Percentiles rank a stretch among this genome's conserved stretches.
phyloP scores from a whole-genome alignment of 257 asterid species.

The Solanum clarkiae region DNA sequence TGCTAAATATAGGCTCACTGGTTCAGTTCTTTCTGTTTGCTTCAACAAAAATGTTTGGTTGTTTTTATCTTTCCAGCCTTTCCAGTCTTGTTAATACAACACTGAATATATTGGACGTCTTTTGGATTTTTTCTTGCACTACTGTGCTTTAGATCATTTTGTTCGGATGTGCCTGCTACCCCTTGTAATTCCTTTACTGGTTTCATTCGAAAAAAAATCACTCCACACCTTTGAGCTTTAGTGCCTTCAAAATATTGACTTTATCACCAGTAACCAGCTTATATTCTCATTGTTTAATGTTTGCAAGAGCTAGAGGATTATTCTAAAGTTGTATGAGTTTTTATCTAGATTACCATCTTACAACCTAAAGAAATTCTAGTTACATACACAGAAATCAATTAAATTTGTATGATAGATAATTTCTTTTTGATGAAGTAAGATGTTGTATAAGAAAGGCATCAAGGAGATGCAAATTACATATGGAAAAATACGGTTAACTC shows the following conservation, averaged over 20 bases:
- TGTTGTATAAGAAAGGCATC: too few species aligned
- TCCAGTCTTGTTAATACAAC: neutral
- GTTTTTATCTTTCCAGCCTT: neutral
- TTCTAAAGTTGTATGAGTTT: neutral
- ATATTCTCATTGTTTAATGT: neutral
- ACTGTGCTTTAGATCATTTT: neutral
- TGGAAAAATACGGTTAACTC: too few species aligned
- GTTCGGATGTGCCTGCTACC: neutral
- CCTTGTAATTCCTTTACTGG: neutral
- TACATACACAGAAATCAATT: neutral
- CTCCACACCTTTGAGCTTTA: neutral
- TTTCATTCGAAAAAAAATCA: neutral
- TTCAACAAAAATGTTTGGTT: neutral
- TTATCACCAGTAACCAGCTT: neutral
- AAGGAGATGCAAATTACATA: too few species aligned
- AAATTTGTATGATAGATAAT: neutral
- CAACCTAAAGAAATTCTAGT: neutral
- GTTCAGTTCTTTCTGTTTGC: neutral
- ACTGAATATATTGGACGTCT: neutral
- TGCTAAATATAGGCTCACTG: neutral
- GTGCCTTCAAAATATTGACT: neutral
- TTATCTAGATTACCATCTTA: neutral
- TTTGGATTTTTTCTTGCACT: neutral
- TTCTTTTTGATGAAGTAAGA: neutral
- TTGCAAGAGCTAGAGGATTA: neutral